Evolutionary conservation across 768 basidiomycete species (phyloP).

Genomic region (Leucocoprinus sp.): DNA sequence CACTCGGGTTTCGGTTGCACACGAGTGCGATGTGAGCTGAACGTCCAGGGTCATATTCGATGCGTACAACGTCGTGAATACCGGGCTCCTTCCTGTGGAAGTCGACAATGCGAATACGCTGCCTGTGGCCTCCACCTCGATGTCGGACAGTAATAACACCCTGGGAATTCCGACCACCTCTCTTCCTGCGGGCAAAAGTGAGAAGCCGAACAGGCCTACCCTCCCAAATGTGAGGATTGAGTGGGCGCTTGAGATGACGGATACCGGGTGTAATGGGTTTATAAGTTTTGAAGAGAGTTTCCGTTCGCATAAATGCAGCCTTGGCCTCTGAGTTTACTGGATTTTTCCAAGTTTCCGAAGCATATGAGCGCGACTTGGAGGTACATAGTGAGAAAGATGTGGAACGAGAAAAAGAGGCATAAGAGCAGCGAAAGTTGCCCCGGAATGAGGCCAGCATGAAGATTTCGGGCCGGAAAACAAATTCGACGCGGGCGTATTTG

Average conservation of each 20-base stretch:
- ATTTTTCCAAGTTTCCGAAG: constrained; percentile 30
- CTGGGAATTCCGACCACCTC: constrained; percentile 77
- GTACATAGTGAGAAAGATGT: constrained; percentile 8
- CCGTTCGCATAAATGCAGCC: constrained; percentile 41
- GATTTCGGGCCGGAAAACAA: constrained; percentile 16
- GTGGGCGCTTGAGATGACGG: constrained; percentile 79
- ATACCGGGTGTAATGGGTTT: constrained; percentile 83
- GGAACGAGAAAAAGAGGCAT: constrained; percentile 13
- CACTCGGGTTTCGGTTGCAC: constrained; percentile 46
- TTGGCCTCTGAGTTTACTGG: constrained; percentile 27
- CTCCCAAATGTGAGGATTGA: constrained; percentile 75
- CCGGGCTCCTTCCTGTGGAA: constrained; percentile 75
- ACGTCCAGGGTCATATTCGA: constrained; percentile 95
- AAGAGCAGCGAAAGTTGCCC: constrained; percentile 32
- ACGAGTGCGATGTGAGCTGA: constrained; percentile 92
- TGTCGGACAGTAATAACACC: constrained; percentile 85
- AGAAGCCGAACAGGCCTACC: constrained; percentile 81
- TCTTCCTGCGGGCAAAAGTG: constrained; percentile 73
- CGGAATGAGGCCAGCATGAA: constrained; percentile 37
- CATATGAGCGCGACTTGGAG: constrained; percentile 24
- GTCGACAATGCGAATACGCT: constrained; percentile 81
- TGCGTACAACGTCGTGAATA: constrained; percentile 81
- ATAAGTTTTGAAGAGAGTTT: constrained; percentile 74
- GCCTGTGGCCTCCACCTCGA: constrained; percentile 86
- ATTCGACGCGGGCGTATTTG: constrained; percentile 13